These are phyloP conservation scores for Corrigiola litoralis DNA, from an alignment of 179 eudicot species.

Conservation along the genomic window DNA sequence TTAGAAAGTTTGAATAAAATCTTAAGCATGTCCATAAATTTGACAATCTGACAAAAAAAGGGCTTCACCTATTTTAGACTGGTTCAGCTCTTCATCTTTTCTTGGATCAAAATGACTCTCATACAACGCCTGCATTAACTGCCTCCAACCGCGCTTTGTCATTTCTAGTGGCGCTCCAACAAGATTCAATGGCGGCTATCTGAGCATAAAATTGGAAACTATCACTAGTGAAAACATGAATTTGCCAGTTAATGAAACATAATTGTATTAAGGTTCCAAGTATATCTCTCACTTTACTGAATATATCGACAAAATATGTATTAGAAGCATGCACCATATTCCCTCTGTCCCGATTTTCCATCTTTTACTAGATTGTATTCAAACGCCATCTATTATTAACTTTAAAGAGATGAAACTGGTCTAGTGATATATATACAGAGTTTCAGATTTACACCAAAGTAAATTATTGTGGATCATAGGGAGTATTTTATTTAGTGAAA, in stretches of 20 bases:
- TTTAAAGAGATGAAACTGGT: no score
- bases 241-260: not conserved
- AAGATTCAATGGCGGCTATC: constrained; percentile 33
- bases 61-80: constrained; percentile 56
- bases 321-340: not conserved
- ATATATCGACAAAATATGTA: not conserved
- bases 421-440: no score
- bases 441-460: no score
- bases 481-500: no score
- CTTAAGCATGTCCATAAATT: not conserved
- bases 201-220: constrained; percentile 11
- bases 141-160: constrained; percentile 59
- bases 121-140: constrained; percentile 44
- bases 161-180: constrained; percentile 39
- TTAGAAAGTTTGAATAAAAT: not conserved
- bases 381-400: no score
- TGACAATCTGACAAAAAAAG: not conserved
- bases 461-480: no score
- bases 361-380: no score
- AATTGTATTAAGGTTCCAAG: not conserved
- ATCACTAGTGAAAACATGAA: not conserved
- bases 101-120: constrained; percentile 62
- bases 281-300: not conserved
- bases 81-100: constrained; percentile 59
- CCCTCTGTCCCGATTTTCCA: no score